Evolutionary conservation across 257 asterid genomes (phyloP), one percentile per base, ranked within the genome.

Genomic region (Solanum pimpinellifolium): DNA sequence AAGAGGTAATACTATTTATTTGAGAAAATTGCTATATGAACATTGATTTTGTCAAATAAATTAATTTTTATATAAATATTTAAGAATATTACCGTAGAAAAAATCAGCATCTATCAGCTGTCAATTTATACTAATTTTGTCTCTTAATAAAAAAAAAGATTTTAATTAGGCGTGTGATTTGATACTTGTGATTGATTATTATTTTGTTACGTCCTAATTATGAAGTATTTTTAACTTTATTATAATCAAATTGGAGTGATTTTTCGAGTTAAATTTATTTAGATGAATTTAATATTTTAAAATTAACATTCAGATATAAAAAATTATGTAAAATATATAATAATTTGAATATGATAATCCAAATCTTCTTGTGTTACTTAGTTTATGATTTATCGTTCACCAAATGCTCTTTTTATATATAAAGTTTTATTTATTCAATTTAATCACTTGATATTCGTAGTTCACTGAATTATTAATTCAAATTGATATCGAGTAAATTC

Each of bases 21-120:
- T 37, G 39, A 37, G 7, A 37, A 12, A 41, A 76, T 76, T 76
- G 6, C 11, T n/a, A 44, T 42, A 42, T 27, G 6, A 77, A 42
- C 83, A 76, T 76, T 42, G 60, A 42, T 76, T 76, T 76, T 76
- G 83, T 76, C 60, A 76, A 42, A 3, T 76, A 2, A 13, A 47
- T 5, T 47, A 47, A 49, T 15, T 15, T 15, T 49, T 9, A 16
- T n/a, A 21, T 76, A 60, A 76, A 76, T 76, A 76, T 76, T 76
- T 76, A 42, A 44, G 83, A 42, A 76, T 35, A 73, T 76, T n/a
- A 42, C 37, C 4, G 14, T 5, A 42, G 83, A 42, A 25, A 42
- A 76, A 25, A 23, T n/a, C 35, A 76, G 60, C 60, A 41, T 76
- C 60, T n/a, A 76, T 76, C 23, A 12, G 13, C 35, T 75, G 83